Evolutionary conservation across 192 early-diverging fungal species (phyloP).

Genomic region (Backusella psychrophila): DNA sequence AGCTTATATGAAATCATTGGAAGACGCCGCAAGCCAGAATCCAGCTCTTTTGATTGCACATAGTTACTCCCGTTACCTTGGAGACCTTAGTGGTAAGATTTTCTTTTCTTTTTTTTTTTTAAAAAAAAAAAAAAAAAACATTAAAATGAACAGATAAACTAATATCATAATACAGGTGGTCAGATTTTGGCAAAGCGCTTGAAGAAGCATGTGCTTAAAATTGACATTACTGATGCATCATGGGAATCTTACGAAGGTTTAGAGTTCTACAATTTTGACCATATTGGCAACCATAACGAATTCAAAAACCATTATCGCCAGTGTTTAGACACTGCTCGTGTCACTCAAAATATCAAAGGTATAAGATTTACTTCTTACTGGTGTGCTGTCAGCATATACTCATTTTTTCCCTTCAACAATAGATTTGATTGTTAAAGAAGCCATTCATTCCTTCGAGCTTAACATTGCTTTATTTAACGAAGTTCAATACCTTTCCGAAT

Average conservation of each 20-base stretch:
- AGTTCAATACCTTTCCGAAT: conserved; percentile 20
- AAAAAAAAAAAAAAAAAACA: neutral
- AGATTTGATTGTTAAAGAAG: conserved; percentile 27
- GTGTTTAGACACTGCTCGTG: conserved; percentile 38
- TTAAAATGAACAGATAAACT: neutral
- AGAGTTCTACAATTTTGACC: conserved; percentile 49
- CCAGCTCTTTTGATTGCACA: conserved; percentile 53
- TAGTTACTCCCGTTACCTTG: conserved; percentile 53
- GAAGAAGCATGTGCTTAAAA: conserved; percentile 42
- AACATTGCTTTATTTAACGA: conserved; percentile 32
- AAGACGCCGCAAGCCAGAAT: conserved; percentile 30
- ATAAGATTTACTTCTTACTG: neutral
- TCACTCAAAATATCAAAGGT: conserved; percentile 36
- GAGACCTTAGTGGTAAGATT: conserved; percentile 44
- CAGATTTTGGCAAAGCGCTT: conserved; percentile 51
- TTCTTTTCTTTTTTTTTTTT: neutral
- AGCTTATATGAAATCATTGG: conserved; percentile 45
- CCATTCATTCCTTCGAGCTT: conserved; percentile 26
- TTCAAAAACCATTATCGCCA: conserved; percentile 51
- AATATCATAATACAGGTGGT: conserved; percentile 32
- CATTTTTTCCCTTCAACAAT: neutral
- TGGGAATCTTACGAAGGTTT: conserved; percentile 42
- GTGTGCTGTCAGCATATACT: neutral
- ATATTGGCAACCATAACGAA: conserved; percentile 35
- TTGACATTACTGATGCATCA: conserved; percentile 34